Evolutionary conservation across 768 basidiomycete genomes (phyloP).

Genomic region (Exidia glandulosa): DNA sequence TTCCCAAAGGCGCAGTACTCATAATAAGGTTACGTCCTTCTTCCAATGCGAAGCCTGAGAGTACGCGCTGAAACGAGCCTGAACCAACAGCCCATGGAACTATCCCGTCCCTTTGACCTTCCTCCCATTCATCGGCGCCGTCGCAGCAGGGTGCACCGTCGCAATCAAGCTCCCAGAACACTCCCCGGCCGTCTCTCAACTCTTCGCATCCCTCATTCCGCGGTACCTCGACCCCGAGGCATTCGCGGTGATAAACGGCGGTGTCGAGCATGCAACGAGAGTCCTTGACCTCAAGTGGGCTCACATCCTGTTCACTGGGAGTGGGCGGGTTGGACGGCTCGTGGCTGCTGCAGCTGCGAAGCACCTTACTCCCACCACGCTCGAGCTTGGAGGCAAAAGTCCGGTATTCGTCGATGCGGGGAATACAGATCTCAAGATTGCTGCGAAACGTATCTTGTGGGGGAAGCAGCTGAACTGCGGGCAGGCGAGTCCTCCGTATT

Average conservation of each 20-base stretch:
- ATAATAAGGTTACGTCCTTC: slow-evolving; percentile 8
- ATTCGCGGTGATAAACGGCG: slow-evolving; percentile 15
- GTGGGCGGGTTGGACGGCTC: slow-evolving; percentile 33
- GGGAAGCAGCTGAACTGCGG: slow-evolving; percentile 17
- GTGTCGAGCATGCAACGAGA: slow-evolving; percentile 11
- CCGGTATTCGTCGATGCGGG: slow-evolving; percentile 15
- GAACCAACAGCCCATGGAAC: slow-evolving; percentile 1
- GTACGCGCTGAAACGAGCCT: not conserved
- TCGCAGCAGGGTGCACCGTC: slow-evolving; percentile 18
- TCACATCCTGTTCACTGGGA: slow-evolving; percentile 14
- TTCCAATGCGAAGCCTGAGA: too few relatives aligned
- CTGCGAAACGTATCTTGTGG: slow-evolving; percentile 16
- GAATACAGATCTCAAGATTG: slow-evolving; percentile 10
- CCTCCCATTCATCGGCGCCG: slow-evolving; percentile 13
- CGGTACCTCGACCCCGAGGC: slow-evolving; percentile 20
- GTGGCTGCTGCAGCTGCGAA: slow-evolving; percentile 42
- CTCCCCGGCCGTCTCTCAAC: slow-evolving; percentile 7
- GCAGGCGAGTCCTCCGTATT: slow-evolving; percentile 8
- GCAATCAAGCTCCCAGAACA: slow-evolving; percentile 22
- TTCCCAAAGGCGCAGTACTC: slow-evolving; percentile 15
- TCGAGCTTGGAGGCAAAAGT: slow-evolving; percentile 47
- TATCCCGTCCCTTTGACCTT: slow-evolving; percentile 2
- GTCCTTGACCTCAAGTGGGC: slow-evolving; percentile 33
- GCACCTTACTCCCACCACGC: slow-evolving; percentile 42
- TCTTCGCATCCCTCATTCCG: slow-evolving; percentile 17